Conservation (phyloP, 2,329 filamentous ascomycete genomes). For the Rasamsonia emersonii region DNA sequence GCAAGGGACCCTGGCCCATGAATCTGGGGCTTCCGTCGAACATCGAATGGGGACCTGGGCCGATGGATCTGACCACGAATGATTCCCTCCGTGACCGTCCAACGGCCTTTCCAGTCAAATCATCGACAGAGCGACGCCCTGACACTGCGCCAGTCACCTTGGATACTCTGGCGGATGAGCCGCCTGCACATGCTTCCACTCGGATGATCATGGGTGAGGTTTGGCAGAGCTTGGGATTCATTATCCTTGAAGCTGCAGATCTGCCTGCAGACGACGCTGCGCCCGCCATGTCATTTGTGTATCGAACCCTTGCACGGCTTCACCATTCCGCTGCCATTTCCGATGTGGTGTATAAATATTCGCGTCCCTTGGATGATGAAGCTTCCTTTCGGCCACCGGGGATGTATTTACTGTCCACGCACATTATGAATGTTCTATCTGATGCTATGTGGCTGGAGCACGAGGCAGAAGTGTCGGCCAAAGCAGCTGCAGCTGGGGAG, state of each 20-base stretch:
- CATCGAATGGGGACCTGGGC: constrained; percentile 17
- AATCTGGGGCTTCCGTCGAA: constrained; percentile 18
- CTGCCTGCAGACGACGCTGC: constrained; percentile 23
- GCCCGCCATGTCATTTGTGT: constrained; percentile 36
- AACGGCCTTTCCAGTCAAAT: neutral
- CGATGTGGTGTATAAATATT: constrained; percentile 35
- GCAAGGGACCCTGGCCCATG: too few relatives aligned
- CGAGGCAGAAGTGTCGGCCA: constrained; percentile 28
- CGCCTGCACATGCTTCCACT: constrained; percentile 15
- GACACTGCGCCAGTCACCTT: constrained; percentile 5
- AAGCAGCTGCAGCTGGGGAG: constrained; percentile 28
- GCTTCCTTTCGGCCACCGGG: constrained; percentile 32
- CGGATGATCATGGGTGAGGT: constrained; percentile 27
- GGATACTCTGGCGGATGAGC: constrained; percentile 18
- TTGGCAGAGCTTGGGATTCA: constrained; percentile 29
- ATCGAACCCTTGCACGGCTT: constrained; percentile 36
- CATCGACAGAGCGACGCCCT: constrained; percentile 1
- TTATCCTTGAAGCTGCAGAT: constrained; percentile 36
- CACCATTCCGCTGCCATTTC: constrained; percentile 38
- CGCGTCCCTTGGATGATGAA: constrained; percentile 18
- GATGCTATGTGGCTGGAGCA: constrained; percentile 38
- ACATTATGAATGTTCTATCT: constrained; percentile 40
- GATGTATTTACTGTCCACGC: constrained; percentile 34
- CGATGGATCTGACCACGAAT: constrained; percentile 23
- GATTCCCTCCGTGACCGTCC: constrained; percentile 1